phyloP scores from a whole-genome alignment of 2,329 filamentous ascomycete genomes.

The Trichophyton equinum region DNA sequence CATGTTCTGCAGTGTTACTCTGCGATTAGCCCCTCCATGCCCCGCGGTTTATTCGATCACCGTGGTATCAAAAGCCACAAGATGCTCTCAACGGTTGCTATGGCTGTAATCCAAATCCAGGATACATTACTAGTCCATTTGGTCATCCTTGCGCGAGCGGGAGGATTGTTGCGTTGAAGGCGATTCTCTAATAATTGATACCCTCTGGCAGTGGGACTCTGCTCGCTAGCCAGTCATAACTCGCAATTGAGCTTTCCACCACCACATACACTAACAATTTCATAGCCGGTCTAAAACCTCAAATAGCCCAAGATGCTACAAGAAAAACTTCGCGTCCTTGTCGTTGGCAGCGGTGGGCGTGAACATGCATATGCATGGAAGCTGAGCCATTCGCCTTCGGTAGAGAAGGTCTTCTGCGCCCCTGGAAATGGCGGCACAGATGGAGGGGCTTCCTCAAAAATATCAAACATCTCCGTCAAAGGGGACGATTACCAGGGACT shows the following conservation, averaged over 20 bases:
- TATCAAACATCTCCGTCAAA: conserved; percentile 59
- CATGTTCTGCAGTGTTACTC: neutral
- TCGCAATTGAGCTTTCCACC: neutral
- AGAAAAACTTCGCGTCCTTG: conserved; percentile 55
- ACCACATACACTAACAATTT: neutral
- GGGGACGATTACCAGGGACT: conserved; percentile 67
- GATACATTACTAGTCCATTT: neutral
- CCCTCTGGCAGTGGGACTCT: neutral
- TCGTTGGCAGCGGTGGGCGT: conserved; percentile 86
- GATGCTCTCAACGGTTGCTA: neutral
- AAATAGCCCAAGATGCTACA: conserved; percentile 23
- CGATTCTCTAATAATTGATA: neutral
- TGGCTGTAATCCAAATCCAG: neutral
- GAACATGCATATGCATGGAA: conserved; percentile 96
- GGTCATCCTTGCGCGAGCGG: neutral
- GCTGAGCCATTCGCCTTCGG: conserved; percentile 65
- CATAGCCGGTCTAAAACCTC: neutral
- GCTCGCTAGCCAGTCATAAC: neutral
- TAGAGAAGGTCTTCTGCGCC: conserved; percentile 58
- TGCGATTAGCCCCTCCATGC: neutral
- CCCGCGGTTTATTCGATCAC: neutral
- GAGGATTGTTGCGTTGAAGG: neutral
- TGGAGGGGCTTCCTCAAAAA: conserved; percentile 47
- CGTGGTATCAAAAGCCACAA: neutral
- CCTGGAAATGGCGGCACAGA: conserved; percentile 82